Evolutionary conservation across 1,284 basidiomycete species (phyloP), one percentile per base, ranked within the genome.

Genomic region (Meripilus lineatus): DNA sequence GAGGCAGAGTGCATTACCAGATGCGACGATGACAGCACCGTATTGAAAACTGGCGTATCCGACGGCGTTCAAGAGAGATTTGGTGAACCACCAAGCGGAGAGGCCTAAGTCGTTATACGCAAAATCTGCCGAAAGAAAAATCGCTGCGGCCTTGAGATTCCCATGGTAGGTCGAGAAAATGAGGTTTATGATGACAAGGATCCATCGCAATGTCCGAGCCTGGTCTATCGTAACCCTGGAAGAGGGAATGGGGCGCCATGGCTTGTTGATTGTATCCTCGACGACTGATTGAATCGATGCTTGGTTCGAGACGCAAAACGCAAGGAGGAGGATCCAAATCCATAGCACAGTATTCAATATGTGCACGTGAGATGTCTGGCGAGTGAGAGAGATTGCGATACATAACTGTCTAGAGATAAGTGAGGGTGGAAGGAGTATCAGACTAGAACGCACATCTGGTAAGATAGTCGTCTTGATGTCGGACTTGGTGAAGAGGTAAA

Each of bases 221-320:
- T 55, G 54, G 2, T 37, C 30, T 8, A 66, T 42, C 8, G 67
- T 57, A 20, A 75, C 66, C 2, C 66, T 63, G 4, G 70, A 55
- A 1, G 72, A 1, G 67, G 62, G n/a, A n/a, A n/a, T n/a, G n/a
- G n/a, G n/a, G n/a, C n/a, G n/a, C n/a, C n/a, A n/a, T n/a, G n/a
- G n/a, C 45, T 74, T 70, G 54, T 75, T 75, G 32, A 58, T 44
- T 3, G 35, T 44, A 47, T 75, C 72, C 48, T 74, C 73, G 13
- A 63, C 62, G 1, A 60, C 58, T 2, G 56, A 53, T 17, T 66
- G 55, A 36, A 58, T 61, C n/a, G n/a, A n/a, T n/a, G n/a, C n/a
- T 52, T 74, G 72, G 42, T 74, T 74, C 1, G 72, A 63, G 15
- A 74, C 53, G 36, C 66, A 54, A 48, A 68, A 68, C 28, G 71